Base-by-base conservation (phyloP, 345 rosid species). In the Populus ilicifolia region DNA sequence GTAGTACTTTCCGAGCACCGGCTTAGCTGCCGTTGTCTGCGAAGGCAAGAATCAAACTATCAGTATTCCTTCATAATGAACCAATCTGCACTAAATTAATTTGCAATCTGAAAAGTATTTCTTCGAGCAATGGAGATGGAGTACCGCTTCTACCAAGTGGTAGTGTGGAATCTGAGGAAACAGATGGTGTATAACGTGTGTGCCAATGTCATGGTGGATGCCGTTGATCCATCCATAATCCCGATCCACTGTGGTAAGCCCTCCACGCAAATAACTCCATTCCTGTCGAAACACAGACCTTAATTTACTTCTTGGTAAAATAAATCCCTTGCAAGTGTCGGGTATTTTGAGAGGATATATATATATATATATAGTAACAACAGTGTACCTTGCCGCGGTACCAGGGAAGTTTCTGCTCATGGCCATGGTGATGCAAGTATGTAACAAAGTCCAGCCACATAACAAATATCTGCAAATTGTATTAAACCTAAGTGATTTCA, bases 81-180 rank as follows among this genome's bases (percentile, higher is more conserved):
- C 54, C 54, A 48, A 4, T 48, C 54, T 16, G 8, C 54, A 48
- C 54, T 48, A n/a, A n/a, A n/a, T n/a, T 17, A 1, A 16, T 48
- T 17, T 48, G 54, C 54, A 17, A 48, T 48, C 54, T 17, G 54
- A 23, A 33, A 9, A 30, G 1, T 46, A 10, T 33, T 14, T 50
- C 13, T 50, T 71, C 0, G 50, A 46, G 59, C 5, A 8, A 23
- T 11, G 36, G 27, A 64, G 64, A 65, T 9, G 10, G 72, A 86
- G 83, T 72, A 92, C 98, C 76, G 98, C 98, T 74, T 94, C 98
- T 7, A 89, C 89, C 50, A 94, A 78, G 80, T 88, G 94, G 74
- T 94, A 92, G 77, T 92, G 98, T 44, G 97, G 98, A 86, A 94
- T 94, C 78, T 94, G 97, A 79, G 98, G 98, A 85, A 94, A 94